These are phyloP conservation scores for Quercus rubra DNA, from an alignment of 306 rosid species.

Conservation along the genomic window DNA sequence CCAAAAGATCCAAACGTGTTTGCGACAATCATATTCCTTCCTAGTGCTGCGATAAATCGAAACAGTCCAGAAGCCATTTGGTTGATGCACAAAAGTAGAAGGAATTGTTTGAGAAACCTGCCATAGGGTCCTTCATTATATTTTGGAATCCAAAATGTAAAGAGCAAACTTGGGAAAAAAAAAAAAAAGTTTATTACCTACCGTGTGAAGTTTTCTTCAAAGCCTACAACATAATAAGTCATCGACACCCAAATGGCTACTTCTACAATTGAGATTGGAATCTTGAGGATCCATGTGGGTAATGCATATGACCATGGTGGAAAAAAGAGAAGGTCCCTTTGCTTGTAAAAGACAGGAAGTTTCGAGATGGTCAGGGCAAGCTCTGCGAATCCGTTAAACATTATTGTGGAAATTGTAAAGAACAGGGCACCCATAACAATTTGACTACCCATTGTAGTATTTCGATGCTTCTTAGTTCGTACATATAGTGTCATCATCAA, in stretches of 20 bases:
- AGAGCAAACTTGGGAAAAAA: too few species aligned
- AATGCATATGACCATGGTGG: constrained; percentile 89
- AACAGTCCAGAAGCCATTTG: constrained; percentile 88
- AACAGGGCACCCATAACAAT: constrained; percentile 79
- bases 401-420: constrained; percentile 49
- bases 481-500: constrained; percentile 68
- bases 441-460: constrained; percentile 56
- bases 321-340: constrained; percentile 78
- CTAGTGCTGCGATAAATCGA: constrained; percentile 68
- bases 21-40: constrained; percentile 67
- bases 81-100: constrained; percentile 66
- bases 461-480: constrained; percentile 65
- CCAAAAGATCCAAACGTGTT: constrained; percentile 56
- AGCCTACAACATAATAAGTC: constrained; percentile 84
- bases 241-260: constrained; percentile 75
- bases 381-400: constrained; percentile 82
- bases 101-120: constrained; percentile 80
- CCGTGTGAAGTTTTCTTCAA: constrained; percentile 27
- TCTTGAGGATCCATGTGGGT: constrained; percentile 89
- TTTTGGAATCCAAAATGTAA: background rate
- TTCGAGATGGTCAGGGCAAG: constrained; percentile 62
- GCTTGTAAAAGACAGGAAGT: constrained; percentile 89
- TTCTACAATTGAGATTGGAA: constrained; percentile 69
- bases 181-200: too few species aligned
- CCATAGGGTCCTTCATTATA: constrained; percentile 11